Evolutionary conservation across 345 rosid species (phyloP).

Genomic region (Dipteronia dyeriana): DNA sequence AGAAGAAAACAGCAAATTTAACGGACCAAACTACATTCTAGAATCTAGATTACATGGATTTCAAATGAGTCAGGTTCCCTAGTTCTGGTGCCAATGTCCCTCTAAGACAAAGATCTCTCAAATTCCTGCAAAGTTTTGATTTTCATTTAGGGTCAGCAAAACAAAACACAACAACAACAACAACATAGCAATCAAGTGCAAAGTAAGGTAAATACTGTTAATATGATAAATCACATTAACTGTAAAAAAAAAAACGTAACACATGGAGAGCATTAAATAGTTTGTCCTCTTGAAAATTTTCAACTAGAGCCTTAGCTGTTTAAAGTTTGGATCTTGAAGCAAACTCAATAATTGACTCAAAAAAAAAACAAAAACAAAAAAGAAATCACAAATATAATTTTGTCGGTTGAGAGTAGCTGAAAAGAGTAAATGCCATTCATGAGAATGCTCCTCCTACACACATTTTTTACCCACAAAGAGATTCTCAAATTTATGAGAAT

Average conservation of each 20-base stretch:
- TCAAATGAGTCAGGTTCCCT: conserved; percentile 53
- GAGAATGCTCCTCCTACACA: background rate
- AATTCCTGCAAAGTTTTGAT: conserved; percentile 41
- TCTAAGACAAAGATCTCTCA: conserved; percentile 71
- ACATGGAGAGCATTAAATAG: conserved; percentile 6
- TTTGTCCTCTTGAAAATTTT: conserved; percentile 4
- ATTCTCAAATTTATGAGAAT: background rate
- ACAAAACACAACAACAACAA: background rate
- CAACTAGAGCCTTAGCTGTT: background rate
- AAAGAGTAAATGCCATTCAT: conserved; percentile 1
- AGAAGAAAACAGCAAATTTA: background rate
- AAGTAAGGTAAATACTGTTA: background rate
- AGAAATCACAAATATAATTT: background rate
- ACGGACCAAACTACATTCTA: background rate
- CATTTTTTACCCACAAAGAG: background rate
- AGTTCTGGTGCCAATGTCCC: conserved; percentile 80
- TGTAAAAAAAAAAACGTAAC: background rate
- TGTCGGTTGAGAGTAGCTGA: conserved; percentile 6
- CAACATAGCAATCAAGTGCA: background rate
- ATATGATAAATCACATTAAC: background rate
- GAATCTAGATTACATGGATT: conserved; percentile 62
- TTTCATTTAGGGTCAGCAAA: conserved; percentile 11
- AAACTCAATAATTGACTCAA: conserved; percentile 7
- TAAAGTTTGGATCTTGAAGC: conserved; percentile 7
- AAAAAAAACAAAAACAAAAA: background rate